These are phyloP conservation scores for Chaetomium cochliodes DNA, from an alignment of 495 filamentous ascomycete genomes.

Conservation along the genomic window DNA sequence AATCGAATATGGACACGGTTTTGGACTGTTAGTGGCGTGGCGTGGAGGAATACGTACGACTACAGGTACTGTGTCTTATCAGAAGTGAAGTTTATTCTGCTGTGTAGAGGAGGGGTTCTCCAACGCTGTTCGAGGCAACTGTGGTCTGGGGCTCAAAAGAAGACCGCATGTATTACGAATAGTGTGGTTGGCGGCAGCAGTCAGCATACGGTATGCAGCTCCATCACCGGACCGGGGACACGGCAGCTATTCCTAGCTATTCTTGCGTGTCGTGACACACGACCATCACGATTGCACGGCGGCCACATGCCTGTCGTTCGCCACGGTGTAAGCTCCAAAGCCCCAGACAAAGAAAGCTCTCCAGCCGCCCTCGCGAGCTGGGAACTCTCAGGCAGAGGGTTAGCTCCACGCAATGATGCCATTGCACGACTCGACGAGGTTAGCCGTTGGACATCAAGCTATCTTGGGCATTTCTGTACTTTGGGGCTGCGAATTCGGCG, in stretches of 20 bases:
- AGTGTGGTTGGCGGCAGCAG: not conserved
- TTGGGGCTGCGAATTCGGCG: not conserved
- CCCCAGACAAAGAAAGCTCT: constrained; percentile 5
- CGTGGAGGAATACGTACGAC: not conserved
- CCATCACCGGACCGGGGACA: not conserved
- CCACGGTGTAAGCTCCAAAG: constrained; percentile 8
- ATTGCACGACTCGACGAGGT: constrained; percentile 7
- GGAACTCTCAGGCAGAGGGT: not conserved
- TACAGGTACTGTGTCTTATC: not conserved
- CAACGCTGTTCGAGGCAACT: not conserved
- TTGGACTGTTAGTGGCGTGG: constrained; percentile 13
- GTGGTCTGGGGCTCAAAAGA: not conserved
- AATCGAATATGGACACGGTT: too few species aligned
- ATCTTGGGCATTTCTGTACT: not conserved
- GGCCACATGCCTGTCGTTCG: not conserved
- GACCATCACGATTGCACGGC: not conserved
- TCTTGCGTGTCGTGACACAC: not conserved
- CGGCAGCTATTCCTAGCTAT: not conserved
- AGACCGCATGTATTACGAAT: not conserved
- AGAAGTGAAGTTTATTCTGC: not conserved
- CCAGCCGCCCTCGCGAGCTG: not conserved
- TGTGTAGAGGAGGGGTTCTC: not conserved
- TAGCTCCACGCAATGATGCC: constrained; percentile 23
- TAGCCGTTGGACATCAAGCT: not conserved
- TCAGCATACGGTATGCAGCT: not conserved